Evolutionary conservation across 768 basidiomycete genomes (phyloP).

Genomic region (Tricholoma flavovirens): DNA sequence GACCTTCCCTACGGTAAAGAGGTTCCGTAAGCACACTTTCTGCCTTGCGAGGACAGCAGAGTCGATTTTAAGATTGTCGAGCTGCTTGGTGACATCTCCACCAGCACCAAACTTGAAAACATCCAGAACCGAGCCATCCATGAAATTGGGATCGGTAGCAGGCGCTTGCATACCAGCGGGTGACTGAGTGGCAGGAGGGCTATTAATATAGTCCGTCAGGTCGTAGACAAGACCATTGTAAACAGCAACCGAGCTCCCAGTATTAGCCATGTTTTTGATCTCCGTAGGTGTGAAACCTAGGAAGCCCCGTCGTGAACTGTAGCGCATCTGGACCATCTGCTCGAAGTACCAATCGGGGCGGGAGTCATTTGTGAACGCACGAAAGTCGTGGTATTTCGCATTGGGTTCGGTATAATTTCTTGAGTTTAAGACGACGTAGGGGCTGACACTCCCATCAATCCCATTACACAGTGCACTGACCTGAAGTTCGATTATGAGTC

Average conservation of each 20-base stretch:
- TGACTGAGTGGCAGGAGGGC: conserved; percentile 50
- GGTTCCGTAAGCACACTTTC: conserved; percentile 84
- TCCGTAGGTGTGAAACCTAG: conserved; percentile 77
- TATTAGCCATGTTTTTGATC: conserved; percentile 62
- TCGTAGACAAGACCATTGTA: conserved; percentile 87
- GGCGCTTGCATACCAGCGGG: conserved; percentile 44
- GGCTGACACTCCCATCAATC: conserved; percentile 70
- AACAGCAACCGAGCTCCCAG: conserved; percentile 69
- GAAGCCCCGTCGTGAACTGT: conserved; percentile 83
- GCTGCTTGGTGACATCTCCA: conserved; percentile 70
- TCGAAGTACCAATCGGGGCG: conserved; percentile 99
- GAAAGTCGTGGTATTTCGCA: conserved; percentile 93
- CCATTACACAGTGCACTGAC: conserved; percentile 93
- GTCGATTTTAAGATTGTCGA: conserved; percentile 61
- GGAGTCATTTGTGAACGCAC: conserved; percentile 78
- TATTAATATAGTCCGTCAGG: conserved; percentile 70
- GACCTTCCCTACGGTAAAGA: conserved; percentile 87
- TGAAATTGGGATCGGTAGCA: conserved; percentile 53
- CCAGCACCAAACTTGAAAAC: conserved; percentile 77
- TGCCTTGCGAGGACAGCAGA: conserved; percentile 58
- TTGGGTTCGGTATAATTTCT: conserved; percentile 74
- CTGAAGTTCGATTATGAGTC: conserved; percentile 29
- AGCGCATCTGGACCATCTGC: conserved; percentile 90
- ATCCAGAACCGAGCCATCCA: conserved; percentile 61
- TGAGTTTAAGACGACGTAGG: conserved; percentile 74